A percentile compares a stretch with the other conserved stretches of the same genome.
Evolutionary conservation across 441 rosid genomes (phyloP).

Genomic region (Jatropha multifida): DNA sequence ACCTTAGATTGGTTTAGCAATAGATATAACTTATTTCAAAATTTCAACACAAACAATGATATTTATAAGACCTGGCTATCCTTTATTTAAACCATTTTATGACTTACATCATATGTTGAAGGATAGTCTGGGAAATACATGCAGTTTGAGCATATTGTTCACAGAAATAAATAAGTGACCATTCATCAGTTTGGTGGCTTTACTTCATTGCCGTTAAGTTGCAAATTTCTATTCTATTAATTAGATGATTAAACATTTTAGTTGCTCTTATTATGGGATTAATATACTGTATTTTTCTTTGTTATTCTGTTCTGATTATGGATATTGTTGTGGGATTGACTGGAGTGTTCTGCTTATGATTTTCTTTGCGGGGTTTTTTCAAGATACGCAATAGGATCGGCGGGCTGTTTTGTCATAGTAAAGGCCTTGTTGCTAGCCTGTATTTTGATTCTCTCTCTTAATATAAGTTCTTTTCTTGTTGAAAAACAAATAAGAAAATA

Average conservation of each 20-base stretch:
- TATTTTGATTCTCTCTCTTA: not conserved
- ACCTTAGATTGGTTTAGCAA: not conserved
- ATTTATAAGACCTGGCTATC: not conserved
- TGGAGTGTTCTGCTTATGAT: not conserved
- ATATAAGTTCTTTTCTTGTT: not conserved
- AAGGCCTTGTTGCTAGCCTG: not conserved
- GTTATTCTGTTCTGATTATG: not conserved
- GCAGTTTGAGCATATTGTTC: not conserved
- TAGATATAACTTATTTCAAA: not conserved
- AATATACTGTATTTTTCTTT: not conserved
- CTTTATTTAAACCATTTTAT: not conserved
- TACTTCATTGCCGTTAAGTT: not conserved
- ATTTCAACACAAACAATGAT: not conserved
- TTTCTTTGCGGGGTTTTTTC: not conserved
- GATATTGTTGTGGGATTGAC: not conserved
- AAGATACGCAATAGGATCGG: not conserved
- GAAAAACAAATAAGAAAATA: not conserved
- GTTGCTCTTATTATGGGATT: not conserved
- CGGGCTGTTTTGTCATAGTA: not conserved
- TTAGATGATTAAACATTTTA: not conserved
- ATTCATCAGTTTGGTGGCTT: not conserved
- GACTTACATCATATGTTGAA: not conserved
- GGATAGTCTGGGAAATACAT: not conserved
- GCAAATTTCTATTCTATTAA: not conserved
- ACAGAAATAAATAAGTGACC: not conserved